Evolutionary conservation across 2,329 filamentous ascomycete genomes (phyloP).

Genomic region (Arthrobotrys sphaeroides): DNA sequence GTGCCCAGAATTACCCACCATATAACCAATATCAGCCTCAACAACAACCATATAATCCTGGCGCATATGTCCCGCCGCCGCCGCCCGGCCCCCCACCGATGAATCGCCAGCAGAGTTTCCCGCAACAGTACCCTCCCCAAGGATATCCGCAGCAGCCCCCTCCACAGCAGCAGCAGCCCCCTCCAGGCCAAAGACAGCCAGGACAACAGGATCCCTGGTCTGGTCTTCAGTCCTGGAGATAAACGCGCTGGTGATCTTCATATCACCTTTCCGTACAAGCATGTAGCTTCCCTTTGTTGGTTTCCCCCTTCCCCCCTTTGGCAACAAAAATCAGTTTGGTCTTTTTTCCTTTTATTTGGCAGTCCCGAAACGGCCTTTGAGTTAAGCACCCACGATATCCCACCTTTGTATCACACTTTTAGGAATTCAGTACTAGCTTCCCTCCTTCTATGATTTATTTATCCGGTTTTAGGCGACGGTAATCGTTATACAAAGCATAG

Average conservation of each 20-base stretch:
- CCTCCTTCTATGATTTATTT: background rate
- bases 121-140: constrained; percentile 61
- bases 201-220: constrained; percentile 61
- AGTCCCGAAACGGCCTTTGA: constrained; percentile 10
- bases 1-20: constrained; percentile 44
- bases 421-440: background rate
- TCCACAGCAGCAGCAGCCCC: constrained; percentile 32
- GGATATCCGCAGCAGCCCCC: constrained; percentile 57
- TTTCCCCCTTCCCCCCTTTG: background rate
- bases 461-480: constrained; percentile 9
- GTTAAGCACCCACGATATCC: constrained; percentile 47
- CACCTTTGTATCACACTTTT: constrained; percentile 23
- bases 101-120: constrained; percentile 71
- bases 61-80: constrained; percentile 71
- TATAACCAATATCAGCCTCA: constrained; percentile 58
- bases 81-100: constrained; percentile 72
- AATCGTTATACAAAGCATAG: constrained; percentile 27
- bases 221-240: constrained; percentile 58
- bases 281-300: background rate
- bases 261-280: background rate
- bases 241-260: constrained; percentile 7
- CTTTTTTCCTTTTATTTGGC: constrained; percentile 4
- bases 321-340: constrained; percentile 18
- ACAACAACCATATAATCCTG: constrained; percentile 65
- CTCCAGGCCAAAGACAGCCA: constrained; percentile 55